A percentile compares a stretch with the other conserved stretches of the same genome.
Evolutionary conservation across 2,329 filamentous ascomycete species (phyloP).

Genomic region (Alternaria incomplexa): DNA sequence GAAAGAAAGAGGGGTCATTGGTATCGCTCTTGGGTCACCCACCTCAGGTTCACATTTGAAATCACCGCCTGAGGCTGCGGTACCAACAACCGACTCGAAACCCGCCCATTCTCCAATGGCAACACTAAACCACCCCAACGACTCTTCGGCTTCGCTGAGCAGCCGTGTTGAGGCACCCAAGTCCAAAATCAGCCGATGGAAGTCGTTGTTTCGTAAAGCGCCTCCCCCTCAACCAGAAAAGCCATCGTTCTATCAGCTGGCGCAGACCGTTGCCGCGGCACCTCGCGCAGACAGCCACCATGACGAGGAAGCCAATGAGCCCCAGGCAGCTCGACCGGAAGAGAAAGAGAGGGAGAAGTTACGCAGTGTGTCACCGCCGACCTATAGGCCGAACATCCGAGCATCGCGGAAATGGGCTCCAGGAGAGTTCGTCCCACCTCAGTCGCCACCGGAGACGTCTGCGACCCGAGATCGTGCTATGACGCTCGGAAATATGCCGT

Average conservation of each 20-base stretch:
- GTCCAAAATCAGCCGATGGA: slow-evolving; percentile 48
- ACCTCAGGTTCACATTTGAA: slow-evolving; percentile 41
- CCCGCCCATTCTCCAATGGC: slow-evolving; percentile 17
- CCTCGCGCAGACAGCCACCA: slow-evolving; percentile 42
- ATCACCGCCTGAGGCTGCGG: slow-evolving; percentile 25
- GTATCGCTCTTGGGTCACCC: slow-evolving; percentile 50
- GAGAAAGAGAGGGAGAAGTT: slow-evolving; percentile 25
- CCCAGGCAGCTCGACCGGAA: slow-evolving; percentile 16
- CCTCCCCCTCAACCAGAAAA: slow-evolving; percentile 32
- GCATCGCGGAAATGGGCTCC: slow-evolving; percentile 36
- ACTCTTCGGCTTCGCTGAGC: slow-evolving; percentile 13
- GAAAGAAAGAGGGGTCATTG: slow-evolving; percentile 42
- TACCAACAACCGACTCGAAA: slow-evolving; percentile 6
- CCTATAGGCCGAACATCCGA: slow-evolving; percentile 39
- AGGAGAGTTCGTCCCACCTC: slow-evolving; percentile 15
- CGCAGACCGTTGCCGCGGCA: slow-evolving; percentile 27
- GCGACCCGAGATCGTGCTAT: slow-evolving; percentile 25
- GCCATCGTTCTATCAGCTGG: slow-evolving; percentile 45
- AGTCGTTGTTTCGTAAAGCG: slow-evolving; percentile 47
- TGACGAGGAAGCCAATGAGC: slow-evolving; percentile 33
- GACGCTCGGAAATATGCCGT: slow-evolving; percentile 23
- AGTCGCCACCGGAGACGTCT: slow-evolving; percentile 12
- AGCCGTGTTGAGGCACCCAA: slow-evolving; percentile 29
- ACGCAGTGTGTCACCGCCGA: slow-evolving; percentile 30
- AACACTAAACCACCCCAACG: slow-evolving; percentile 2